A percentile compares a stretch with the other conserved stretches of the same genome.
Conservation (phyloP, 352 stramenopile species). For the Phytopythium ostracodes region DNA sequence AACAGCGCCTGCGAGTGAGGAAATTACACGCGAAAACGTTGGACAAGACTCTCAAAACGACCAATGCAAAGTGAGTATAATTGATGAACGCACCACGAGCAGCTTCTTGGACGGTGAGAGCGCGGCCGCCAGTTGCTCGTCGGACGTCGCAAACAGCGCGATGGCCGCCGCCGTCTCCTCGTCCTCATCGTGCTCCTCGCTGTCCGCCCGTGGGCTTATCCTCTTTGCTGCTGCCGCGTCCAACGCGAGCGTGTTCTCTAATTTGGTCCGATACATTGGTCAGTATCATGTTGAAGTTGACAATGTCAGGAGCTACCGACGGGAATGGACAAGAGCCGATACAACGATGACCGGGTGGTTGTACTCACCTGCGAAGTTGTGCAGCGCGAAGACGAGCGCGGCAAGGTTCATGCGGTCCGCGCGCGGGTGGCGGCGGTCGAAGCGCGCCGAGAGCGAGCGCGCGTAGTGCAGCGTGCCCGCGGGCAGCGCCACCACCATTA, state of each 20-base stretch:
- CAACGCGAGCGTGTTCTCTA: neutral
- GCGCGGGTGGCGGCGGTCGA: conserved; percentile 42
- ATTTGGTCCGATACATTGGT: neutral
- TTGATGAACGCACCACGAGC: conserved; percentile 31
- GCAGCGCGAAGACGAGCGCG: conserved; percentile 57
- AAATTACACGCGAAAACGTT: neutral
- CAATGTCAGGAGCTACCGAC: neutral
- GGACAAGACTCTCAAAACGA: neutral
- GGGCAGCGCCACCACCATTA: conserved; percentile 44
- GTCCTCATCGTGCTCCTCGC: neutral
- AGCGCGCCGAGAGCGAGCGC: conserved; percentile 40
- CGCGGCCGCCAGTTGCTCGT: conserved; percentile 43
- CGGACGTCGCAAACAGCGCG: conserved; percentile 30
- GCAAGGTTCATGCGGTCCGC: conserved; percentile 59
- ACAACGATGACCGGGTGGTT: too few species aligned
- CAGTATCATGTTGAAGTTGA: neutral
- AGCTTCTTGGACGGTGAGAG: conserved; percentile 32
- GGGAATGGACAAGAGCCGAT: too few species aligned
- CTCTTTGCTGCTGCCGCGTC: neutral
- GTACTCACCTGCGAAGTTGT: conserved; percentile 60
- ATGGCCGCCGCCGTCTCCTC: conserved; percentile 16
- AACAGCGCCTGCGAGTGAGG: conserved; percentile 28
- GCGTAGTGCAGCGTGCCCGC: conserved; percentile 47
- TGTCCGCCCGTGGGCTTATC: neutral
- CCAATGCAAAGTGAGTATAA: too few species aligned